phyloP scores from a whole-genome alignment of 1,139 yeast genomes.

The Suhomyces maxii region DNA sequence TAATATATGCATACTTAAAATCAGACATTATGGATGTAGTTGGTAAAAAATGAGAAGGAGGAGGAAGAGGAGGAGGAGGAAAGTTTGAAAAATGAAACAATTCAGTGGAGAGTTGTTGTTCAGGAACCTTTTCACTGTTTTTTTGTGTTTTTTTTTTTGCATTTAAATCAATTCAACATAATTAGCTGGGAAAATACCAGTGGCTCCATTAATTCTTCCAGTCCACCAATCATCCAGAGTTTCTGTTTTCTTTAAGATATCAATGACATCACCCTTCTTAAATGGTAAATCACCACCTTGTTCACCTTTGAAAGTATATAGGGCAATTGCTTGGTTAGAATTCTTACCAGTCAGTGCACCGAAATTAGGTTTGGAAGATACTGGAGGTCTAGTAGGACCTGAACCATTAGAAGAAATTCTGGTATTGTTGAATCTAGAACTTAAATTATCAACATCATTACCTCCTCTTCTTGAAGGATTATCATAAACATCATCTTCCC shows the following conservation, averaged over 20 bases:
- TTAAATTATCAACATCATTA: slow-evolving; percentile 38
- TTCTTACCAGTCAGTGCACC: slow-evolving; percentile 40
- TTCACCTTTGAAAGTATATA: slow-evolving; percentile 86
- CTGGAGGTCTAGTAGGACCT: slow-evolving; percentile 42
- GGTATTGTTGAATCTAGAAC: slow-evolving; percentile 33
- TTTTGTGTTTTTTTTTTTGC: neutral
- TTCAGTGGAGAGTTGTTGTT: neutral
- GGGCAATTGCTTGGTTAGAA: slow-evolving; percentile 83
- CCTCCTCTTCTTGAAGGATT: slow-evolving; percentile 34
- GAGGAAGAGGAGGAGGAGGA: too few relatives aligned
- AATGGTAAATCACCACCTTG: slow-evolving; percentile 89
- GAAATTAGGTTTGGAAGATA: slow-evolving; percentile 55
- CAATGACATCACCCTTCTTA: slow-evolving; percentile 93
- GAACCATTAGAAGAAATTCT: slow-evolving; percentile 23
- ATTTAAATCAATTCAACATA: slow-evolving; percentile 77
- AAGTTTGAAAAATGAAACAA: neutral
- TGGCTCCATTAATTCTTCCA: slow-evolving; percentile 76
- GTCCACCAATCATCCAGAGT: slow-evolving; percentile 99
- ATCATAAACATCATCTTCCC: slow-evolving; percentile 89
- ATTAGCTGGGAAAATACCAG: slow-evolving; percentile 97
- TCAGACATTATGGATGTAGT: too few relatives aligned
- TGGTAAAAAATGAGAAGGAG: too few relatives aligned
- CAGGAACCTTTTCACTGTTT: neutral
- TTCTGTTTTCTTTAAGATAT: slow-evolving; percentile 78
- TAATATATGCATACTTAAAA: too few relatives aligned